Base-by-base conservation (phyloP, 164 flowering plant species). In the Echeveria elegans region DNA sequence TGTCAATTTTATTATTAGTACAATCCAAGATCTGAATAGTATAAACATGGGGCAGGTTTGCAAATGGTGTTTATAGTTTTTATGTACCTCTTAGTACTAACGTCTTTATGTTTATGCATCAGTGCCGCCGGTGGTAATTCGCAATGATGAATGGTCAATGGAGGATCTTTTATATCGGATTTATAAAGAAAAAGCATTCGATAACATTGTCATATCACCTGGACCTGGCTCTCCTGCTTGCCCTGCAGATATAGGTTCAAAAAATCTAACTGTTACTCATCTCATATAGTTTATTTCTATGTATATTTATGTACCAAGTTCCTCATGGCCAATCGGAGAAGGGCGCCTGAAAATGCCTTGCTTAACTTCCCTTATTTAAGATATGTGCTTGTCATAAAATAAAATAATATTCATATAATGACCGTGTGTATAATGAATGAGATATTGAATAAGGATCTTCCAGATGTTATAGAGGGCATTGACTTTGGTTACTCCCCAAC, bases 181-280 rank as follows among this genome's bases (percentile, higher is more conserved):
- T 75, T 91, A 88, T 73, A 82, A 88, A 72, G 92, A 87, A 47
- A 82, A 75, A 66, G 89, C 89, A 69, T 94, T 94, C 71, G 97
- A 94, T 72, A 94, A 94, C 76, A 86, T 94, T 80, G 96, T 94
- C 68, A 88, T 95, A 80, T 95, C 99, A 60, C 99, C 99, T 63
- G 99, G 99, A 68, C 99, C 99, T 79, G 99, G 99, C 65, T 82
- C 99, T 72, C 99, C 99, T 23, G 69, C 82, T 63, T 86, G 94
- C 72, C 77, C 90, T 16, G 78, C 75, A 21, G 99, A 95, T 78
- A 90, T 95, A 83, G 99, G 99, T 95, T 41, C 72, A 80, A 56
- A 24, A 15, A 56, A 3, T 23, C 61, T 15, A 56, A 28, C 4
- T 11, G 2, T 12, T 28, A 26, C 8, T 56, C 32, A 28, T 26